Base-by-base conservation (phyloP, 1,284 basidiomycete genomes). In the Melampsora larici-populina region DNA sequence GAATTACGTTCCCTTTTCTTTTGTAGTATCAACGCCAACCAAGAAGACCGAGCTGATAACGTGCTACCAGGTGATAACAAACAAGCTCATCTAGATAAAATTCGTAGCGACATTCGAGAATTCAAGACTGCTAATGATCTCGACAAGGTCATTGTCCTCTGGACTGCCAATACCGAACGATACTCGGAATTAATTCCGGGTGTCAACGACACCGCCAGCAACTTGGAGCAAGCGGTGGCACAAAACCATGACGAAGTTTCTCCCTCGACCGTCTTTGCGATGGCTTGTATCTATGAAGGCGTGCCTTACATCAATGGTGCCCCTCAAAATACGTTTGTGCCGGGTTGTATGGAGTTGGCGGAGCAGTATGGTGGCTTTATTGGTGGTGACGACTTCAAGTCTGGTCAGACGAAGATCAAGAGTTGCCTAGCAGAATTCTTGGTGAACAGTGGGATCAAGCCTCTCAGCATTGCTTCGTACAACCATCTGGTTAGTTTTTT, bases 311-410 rank as follows among this genome's bases (percentile, higher is more conserved):
- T 99, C 85, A 99, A 98, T 83, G 96, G 96, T 74, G 94, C 95
- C 31, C 96, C 96, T 26, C 96, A 99, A 88, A 99, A 99, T 89
- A 98, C 96, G 8, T 98, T 98, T 83, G 94, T 99, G 43, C 96
- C 97, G 0, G 96, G 97, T 82, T 90, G 91, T 81, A 92, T 99
- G 83, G 88, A 91, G 83, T 92, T 99, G 79, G 94, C 96, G 70
- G 95, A 98, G 87, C 88, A 89, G 81, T 86, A 92, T 82, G 88
- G 90, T 84, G 91, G 93, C 11, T 98, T 98, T 87, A 97, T 99
- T 82, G 95, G 93, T 77, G 95, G 97, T 72, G 96, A 98, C 84
- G 96, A 99, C 84, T 90, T 99, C 86, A 99, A 99, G 89, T 84
- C 83, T 26, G 85, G 85, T 51, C 72, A 75, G 55, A 75, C 72